These are phyloP conservation scores for Rhizophagus clarus DNA, from an alignment of 192 early-diverging fungal species.

Conservation along the genomic window DNA sequence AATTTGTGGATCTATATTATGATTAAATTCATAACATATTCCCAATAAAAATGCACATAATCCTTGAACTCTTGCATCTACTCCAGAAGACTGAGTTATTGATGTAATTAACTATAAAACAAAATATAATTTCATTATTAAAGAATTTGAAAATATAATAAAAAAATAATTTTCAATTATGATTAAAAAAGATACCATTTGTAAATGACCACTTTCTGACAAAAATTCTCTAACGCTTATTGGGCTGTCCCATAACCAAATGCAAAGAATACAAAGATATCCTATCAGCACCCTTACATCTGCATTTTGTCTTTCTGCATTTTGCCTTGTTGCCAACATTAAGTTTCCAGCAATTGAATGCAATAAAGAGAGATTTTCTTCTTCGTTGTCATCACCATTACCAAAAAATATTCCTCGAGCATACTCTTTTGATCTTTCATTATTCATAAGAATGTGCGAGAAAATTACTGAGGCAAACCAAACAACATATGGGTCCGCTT, in stretches of 20 bases:
- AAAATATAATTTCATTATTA: background rate
- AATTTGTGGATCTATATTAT: slow-evolving; percentile 78
- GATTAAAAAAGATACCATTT: slow-evolving; percentile 67
- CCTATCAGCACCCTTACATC: slow-evolving; percentile 77
- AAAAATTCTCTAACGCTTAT: slow-evolving; percentile 81
- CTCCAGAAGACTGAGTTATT: slow-evolving; percentile 83
- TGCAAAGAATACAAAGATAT: slow-evolving; percentile 75
- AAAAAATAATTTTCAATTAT: background rate
- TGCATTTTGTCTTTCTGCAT: slow-evolving; percentile 60
- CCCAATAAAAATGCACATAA: slow-evolving; percentile 85
- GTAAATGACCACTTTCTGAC: slow-evolving; percentile 85
- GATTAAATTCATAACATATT: slow-evolving; percentile 86
- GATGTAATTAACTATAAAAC: slow-evolving; percentile 78
- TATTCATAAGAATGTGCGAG: slow-evolving; percentile 75
- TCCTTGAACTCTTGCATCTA: slow-evolving; percentile 88
- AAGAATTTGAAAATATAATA: background rate
- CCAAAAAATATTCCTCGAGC: slow-evolving; percentile 75
- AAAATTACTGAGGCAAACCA: slow-evolving; percentile 91
- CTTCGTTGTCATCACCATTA: slow-evolving; percentile 57
- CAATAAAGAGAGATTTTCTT: slow-evolving; percentile 84
- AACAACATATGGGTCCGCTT: slow-evolving; percentile 77
- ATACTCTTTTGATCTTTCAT: slow-evolving; percentile 75
- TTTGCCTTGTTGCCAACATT: slow-evolving; percentile 65
- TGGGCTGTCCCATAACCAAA: slow-evolving; percentile 86
- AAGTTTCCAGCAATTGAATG: slow-evolving; percentile 83